These are phyloP conservation scores for Aureobasidium sp. DNA, from an alignment of 2,329 filamentous ascomycete species.

Conservation along the genomic window DNA sequence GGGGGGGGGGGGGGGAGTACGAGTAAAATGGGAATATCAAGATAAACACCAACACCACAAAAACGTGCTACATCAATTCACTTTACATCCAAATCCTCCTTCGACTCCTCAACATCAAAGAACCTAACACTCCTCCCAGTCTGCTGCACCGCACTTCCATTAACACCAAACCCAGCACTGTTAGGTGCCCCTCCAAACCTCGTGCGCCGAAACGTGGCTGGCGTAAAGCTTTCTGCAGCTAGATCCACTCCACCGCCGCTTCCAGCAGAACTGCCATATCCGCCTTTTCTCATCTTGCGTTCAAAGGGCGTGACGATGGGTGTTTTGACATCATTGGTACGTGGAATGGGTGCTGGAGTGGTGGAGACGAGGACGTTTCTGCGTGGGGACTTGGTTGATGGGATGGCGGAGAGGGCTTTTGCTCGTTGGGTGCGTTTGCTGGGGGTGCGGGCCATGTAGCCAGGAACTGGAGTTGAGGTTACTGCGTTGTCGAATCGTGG, in stretches of 20 bases:
- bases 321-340: constrained; percentile 22
- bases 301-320: constrained; percentile 34
- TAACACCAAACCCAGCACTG: constrained; percentile 19
- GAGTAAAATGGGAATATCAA: background rate
- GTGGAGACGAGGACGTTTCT: constrained; percentile 18
- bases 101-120: background rate
- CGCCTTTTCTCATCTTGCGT: constrained; percentile 30
- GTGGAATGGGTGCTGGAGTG: constrained; percentile 22
- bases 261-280: constrained; percentile 17
- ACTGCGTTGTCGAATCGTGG: background rate
- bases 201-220: constrained; percentile 12
- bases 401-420: constrained; percentile 22
- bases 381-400: background rate
- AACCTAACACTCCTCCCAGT: constrained; percentile 24
- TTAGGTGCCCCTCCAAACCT: constrained; percentile 18
- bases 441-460: constrained; percentile 41
- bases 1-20: no score
- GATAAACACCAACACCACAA: background rate
- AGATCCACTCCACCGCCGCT: constrained; percentile 3
- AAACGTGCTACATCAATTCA: background rate
- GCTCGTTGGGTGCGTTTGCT: constrained; percentile 34
- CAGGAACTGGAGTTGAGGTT: constrained; percentile 21
- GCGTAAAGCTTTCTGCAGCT: constrained; percentile 14
- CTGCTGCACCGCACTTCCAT: constrained; percentile 14
- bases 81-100: background rate